These are phyloP conservation scores for Mycena vitilis DNA, from an alignment of 768 basidiomycete genomes.

Conservation along the genomic window DNA sequence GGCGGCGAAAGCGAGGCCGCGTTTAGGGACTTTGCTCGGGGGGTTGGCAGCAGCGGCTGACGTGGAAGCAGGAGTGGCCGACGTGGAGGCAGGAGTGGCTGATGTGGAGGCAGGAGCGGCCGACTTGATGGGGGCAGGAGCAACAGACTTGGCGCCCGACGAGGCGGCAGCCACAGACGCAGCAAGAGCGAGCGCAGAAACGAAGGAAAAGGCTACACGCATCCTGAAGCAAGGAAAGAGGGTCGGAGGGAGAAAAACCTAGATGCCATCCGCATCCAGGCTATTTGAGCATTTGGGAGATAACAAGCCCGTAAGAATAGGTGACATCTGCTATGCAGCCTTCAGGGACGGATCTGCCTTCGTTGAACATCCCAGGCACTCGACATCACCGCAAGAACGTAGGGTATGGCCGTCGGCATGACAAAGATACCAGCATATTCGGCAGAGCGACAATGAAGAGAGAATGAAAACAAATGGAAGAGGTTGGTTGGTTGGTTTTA, in stretches of 20 bases:
- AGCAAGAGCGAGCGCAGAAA: constrained; percentile 34
- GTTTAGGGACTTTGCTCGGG: constrained; percentile 54
- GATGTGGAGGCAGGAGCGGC: constrained; percentile 26
- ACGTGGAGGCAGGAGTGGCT: constrained; percentile 52
- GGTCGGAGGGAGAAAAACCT: constrained; percentile 15
- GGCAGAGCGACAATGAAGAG: neutral
- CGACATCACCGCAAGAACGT: constrained; percentile 13
- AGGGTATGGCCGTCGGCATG: constrained; percentile 9
- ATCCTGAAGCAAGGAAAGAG: constrained; percentile 38
- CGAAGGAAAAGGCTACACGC: constrained; percentile 36
- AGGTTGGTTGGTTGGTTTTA: neutral
- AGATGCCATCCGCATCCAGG: neutral
- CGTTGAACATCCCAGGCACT: constrained; percentile 28
- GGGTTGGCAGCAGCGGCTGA: constrained; percentile 5
- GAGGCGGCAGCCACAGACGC: constrained; percentile 27
- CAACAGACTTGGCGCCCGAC: constrained; percentile 29
- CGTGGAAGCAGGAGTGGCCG: constrained; percentile 35
- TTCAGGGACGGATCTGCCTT: constrained; percentile 31
- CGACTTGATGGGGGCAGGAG: neutral
- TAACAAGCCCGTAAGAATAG: constrained; percentile 21
- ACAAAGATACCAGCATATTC: neutral
- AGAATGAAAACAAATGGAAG: neutral
- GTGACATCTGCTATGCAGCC: constrained; percentile 29
- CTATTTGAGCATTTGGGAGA: constrained; percentile 27
- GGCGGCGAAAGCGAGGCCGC: constrained; percentile 59